Evolutionary conservation across 2,329 filamentous ascomycete species (phyloP).

Genomic region (Xylaria sp.): DNA sequence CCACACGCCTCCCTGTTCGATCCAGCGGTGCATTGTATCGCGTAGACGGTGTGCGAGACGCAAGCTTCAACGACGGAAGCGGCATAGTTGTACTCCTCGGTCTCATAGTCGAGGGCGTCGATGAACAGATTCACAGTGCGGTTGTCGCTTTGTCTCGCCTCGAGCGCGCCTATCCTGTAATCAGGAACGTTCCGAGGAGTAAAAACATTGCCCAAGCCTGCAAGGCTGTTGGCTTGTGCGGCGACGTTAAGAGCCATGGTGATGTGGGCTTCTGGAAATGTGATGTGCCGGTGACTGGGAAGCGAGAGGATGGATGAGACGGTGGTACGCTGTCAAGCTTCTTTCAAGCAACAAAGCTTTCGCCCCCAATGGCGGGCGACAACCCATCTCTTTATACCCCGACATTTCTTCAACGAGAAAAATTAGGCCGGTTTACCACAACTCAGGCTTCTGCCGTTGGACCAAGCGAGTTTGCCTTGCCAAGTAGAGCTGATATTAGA

Average conservation of each 20-base stretch:
- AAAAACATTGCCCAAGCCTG: not conserved
- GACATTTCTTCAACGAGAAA: not conserved
- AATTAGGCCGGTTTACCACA: not conserved
- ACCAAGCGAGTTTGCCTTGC: not conserved
- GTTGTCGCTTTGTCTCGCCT: not conserved
- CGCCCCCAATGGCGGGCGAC: not conserved
- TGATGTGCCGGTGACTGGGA: not conserved
- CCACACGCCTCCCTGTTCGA: constrained; percentile 5
- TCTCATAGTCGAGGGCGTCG: not conserved
- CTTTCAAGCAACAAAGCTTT: not conserved
- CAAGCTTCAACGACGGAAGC: constrained; percentile 25
- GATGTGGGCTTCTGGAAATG: not conserved
- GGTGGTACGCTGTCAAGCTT: not conserved
- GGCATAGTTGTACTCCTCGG: constrained; percentile 13
- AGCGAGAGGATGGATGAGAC: not conserved
- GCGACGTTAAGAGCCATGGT: constrained; percentile 22
- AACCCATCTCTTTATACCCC: constrained; percentile 16
- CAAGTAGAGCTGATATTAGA: not conserved
- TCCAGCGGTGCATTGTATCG: constrained; percentile 14
- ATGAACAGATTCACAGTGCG: constrained; percentile 19
- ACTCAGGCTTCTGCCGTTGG: not conserved
- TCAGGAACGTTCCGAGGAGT: not conserved
- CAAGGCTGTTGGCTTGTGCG: constrained; percentile 15
- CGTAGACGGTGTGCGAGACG: constrained; percentile 10
- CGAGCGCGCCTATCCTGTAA: not conserved